Base-by-base conservation (phyloP, 2,329 filamentous ascomycete species). In the Ophiostoma sp. region DNA sequence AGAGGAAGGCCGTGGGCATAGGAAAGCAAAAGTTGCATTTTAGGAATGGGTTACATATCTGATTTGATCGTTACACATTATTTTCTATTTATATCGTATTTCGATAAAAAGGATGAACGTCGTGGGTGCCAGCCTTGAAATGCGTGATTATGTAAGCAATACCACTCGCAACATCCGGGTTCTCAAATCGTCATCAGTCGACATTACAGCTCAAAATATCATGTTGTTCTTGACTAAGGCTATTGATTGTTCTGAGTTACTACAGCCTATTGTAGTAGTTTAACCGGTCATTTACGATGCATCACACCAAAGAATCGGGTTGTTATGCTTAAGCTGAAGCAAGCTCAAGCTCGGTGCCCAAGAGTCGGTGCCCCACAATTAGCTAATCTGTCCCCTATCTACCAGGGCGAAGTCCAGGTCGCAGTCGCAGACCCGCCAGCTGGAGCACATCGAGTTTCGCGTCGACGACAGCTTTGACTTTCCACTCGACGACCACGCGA, bases 371-470 rank as follows among this genome's bases (percentile, higher is more conserved):
- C 55, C 27, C 27, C 55, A 60, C 2, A 38, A 36, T 60, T 60
- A 60, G 55, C 18, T 60, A 60, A 60, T 36, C 55, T 38, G 27
- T 60, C 55, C 55, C 55, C 55, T 60, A 60, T 60, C 55, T 40
- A 60, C 14, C 27, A 60, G 55, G 27, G 27, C 27, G 49, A 27
- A 55, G 49, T 36, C 7, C 6, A 40, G 18, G 38, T 38, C 27
- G 27, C 27, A 58, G 52, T 27, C 52, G 52, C 52, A 55, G 27
- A 55, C 49, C 49, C 49, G n/a, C 45, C 49, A 55, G 49, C 49
- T 55, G n/a, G 49, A 18, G 14, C 14, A 60, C 55, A 12, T 60
- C 3, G 55, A 60, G 55, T 27, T 36, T 60, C 27, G 49, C 49
- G 27, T 55, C 49, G 49, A 16, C 27, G 27, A 60, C 55, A 60